Evolutionary conservation across 352 stramenopile genomes (phyloP).

Genomic region (Phytophthora chlamydospora): DNA sequence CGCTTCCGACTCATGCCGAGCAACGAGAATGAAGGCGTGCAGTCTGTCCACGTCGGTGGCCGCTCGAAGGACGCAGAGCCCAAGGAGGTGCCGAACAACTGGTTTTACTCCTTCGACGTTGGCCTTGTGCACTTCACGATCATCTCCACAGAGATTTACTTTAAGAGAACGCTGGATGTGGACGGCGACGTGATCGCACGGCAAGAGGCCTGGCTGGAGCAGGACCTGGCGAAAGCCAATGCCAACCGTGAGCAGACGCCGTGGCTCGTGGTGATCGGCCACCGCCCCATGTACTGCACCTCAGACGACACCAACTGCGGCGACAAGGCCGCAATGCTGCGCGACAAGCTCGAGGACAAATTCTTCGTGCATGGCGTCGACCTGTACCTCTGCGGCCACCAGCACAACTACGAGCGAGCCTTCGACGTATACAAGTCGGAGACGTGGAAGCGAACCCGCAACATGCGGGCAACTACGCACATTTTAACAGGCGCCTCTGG

Average conservation of each 20-base stretch:
- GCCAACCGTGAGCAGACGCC: constrained; percentile 64
- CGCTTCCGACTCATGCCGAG: constrained; percentile 87
- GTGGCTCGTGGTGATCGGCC: constrained; percentile 87
- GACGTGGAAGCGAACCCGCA: constrained; percentile 70
- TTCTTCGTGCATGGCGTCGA: constrained; percentile 86
- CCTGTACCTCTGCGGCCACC: constrained; percentile 89
- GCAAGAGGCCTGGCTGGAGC: constrained; percentile 71
- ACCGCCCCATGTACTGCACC: constrained; percentile 90
- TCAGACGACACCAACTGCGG: constrained; percentile 79
- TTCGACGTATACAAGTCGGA: constrained; percentile 79
- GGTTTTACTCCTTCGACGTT: constrained; percentile 90
- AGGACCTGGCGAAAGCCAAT: constrained; percentile 69
- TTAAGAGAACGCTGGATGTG: constrained; percentile 64
- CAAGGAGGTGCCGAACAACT: constrained; percentile 83
- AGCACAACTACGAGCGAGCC: constrained; percentile 92
- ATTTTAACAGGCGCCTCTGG: constrained; percentile 91
- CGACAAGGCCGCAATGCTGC: constrained; percentile 63
- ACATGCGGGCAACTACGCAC: constrained; percentile 89
- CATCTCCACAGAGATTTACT: constrained; percentile 91
- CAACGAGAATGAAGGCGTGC: constrained; percentile 70
- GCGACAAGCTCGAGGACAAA: constrained; percentile 73
- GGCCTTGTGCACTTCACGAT: constrained; percentile 89
- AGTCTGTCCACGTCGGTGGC: constrained; percentile 54
- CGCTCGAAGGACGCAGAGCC: constrained; percentile 23
- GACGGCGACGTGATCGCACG: constrained; percentile 58